Percentiles rank a stretch among this genome's conserved stretches.
phyloP scores from a whole-genome alignment of 257 asterid genomes.

The Lycium barbarum region DNA sequence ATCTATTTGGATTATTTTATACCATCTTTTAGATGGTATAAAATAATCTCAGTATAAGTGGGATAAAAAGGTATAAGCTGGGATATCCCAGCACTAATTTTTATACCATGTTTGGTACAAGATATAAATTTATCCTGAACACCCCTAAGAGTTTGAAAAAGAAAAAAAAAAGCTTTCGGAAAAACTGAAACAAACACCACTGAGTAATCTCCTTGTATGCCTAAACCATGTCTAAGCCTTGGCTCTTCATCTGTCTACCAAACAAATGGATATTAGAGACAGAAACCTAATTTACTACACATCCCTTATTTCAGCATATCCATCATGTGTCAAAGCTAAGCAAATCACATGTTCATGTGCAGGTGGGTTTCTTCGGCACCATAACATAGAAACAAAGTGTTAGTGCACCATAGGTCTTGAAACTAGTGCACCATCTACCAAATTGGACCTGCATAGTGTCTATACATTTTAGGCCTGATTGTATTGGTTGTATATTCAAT shows the following conservation, averaged over 20 bases:
- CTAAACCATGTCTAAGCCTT: background rate
- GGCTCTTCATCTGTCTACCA: background rate
- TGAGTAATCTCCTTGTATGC: background rate
- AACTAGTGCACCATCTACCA: background rate
- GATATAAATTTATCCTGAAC: too few species aligned
- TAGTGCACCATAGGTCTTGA: background rate
- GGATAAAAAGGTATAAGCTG: too few species aligned
- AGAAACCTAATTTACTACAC: background rate
- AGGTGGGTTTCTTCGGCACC: background rate
- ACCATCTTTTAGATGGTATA: too few species aligned
- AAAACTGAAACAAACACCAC: background rate
- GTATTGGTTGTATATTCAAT: background rate
- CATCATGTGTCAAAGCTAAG: background rate
- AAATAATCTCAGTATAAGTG: too few species aligned
- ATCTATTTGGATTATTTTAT: too few species aligned
- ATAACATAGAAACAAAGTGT: background rate
- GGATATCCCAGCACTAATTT: too few species aligned
- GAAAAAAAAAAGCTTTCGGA: background rate
- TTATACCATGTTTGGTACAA: too few species aligned
- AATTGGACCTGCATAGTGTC: background rate
- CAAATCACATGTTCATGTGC: background rate
- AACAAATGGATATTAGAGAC: slow-evolving; percentile 18
- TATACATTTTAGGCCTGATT: background rate
- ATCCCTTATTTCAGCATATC: background rate
- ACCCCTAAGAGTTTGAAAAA: too few species aligned